Base-by-base conservation (phyloP, 345 rosid genomes). In the Salix brachista region DNA sequence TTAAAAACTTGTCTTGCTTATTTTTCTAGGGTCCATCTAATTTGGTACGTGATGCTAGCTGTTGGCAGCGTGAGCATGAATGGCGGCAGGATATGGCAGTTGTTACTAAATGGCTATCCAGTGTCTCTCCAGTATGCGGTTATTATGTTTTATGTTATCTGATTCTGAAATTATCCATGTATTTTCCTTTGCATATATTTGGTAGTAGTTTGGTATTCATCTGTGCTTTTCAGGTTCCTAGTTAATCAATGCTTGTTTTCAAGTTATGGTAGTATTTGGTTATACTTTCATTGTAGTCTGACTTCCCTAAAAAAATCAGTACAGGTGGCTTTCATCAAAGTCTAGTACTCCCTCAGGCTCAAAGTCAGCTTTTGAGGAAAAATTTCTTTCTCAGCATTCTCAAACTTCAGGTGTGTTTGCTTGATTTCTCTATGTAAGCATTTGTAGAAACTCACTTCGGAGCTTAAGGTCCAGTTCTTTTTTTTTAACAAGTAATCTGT, bases 71-170 rank as follows among this genome's bases (percentile, higher is more conserved):
- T 65, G 99, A 96, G 86, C 93, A 94, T 87, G 97, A 96, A 80
- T 96, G 99, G 99, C 94, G 95, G 58, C 99, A 96, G 87, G 99
- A 94, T 81, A 90, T 94, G 79, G 97, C 98, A 60, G 99, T 96
- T 80, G 94, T 88, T 77, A 96, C 98, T 3, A 96, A 94, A 89
- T 96, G 98, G 99, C 81, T 96, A 75, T 74, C 98, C 3, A 97
- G 98, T 71, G 95, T 86, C 65, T 93, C 99, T 86, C 97, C 97
- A 28, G 99, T 96, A 87, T 41, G 88, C 76, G 46, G n/a, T 82
- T 74, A 60, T 62, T 82, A 34, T 73, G 39, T 36, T 67, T 12
- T 75, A 11, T 80, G 41, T 65, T 73, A 25, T 61, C n/a, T 69
- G 74, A 72, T 64, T 64, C 28, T 39, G 39, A 54, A 23, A 26